These are phyloP conservation scores for Cylindrotheca fusiformis DNA, from an alignment of 108 stramenopile species.

Conservation along the genomic window DNA sequence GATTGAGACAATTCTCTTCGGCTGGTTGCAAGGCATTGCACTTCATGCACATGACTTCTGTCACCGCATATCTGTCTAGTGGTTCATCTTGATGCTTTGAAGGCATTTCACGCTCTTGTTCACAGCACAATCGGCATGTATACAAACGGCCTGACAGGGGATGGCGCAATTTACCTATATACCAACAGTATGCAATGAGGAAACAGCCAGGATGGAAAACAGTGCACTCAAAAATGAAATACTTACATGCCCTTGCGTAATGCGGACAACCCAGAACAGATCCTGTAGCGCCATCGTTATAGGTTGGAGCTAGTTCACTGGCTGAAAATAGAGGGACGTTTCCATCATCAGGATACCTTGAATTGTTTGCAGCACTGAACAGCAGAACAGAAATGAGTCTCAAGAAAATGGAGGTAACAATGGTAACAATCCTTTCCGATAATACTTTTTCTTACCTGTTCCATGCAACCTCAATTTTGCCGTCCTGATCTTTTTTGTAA, in stretches of 20 bases:
- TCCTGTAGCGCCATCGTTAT: constrained; percentile 73
- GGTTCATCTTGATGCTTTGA: constrained; percentile 66
- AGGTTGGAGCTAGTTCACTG: constrained; percentile 79
- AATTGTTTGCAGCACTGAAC: constrained; percentile 17
- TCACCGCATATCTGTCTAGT: constrained; percentile 86
- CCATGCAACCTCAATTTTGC: constrained; percentile 59
- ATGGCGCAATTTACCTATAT: constrained; percentile 90
- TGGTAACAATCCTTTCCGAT: too few relatives aligned
- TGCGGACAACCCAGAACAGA: constrained; percentile 86
- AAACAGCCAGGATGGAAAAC: too few relatives aligned
- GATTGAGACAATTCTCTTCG: constrained; percentile 68
- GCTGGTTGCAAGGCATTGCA: constrained; percentile 88
- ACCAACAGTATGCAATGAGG: too few relatives aligned
- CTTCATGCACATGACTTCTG: constrained; percentile 88
- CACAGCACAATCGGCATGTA: constrained; percentile 93
- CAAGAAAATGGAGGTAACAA: too few relatives aligned
- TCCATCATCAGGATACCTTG: neutral
- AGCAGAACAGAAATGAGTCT: neutral
- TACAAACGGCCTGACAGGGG: constrained; percentile 85
- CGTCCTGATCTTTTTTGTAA: constrained; percentile 54
- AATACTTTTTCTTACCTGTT: constrained; percentile 19
- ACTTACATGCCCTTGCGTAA: constrained; percentile 84
- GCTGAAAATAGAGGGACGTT: constrained; percentile 65
- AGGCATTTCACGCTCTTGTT: constrained; percentile 81
- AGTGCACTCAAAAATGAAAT: too few relatives aligned